Evolutionary conservation across 441 rosid species (phyloP).

Genomic region (Aleurites moluccanus): DNA sequence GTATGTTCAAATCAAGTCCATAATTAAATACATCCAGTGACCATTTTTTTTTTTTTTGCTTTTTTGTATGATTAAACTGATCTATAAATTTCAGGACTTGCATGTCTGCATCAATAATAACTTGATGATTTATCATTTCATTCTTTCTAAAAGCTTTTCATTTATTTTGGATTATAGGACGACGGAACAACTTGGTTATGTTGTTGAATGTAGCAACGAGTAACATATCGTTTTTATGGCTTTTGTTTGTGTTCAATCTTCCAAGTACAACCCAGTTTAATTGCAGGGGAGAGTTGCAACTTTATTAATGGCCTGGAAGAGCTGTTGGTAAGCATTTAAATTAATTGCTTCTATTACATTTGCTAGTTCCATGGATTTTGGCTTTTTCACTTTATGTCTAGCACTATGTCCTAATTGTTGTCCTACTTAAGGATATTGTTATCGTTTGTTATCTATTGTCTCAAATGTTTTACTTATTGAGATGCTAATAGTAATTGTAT

Average conservation of each 20-base stretch:
- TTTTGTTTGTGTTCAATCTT: slow-evolving; percentile 88
- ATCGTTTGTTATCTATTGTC: not conserved
- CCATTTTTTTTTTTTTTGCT: too few species aligned
- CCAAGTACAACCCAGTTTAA: slow-evolving; percentile 78
- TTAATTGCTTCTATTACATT: slow-evolving; percentile 10
- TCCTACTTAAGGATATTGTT: not conserved
- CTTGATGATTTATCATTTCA: not conserved
- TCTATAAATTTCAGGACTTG: too few species aligned
- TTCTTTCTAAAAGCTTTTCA: slow-evolving; percentile 21
- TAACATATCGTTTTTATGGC: slow-evolving; percentile 71
- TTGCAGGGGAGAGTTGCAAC: slow-evolving; percentile 69
- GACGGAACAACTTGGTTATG: slow-evolving; percentile 97
- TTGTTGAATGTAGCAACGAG: slow-evolving; percentile 79
- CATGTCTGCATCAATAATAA: too few species aligned
- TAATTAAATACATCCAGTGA: too few species aligned
- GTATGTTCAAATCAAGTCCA: too few species aligned
- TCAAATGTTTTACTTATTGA: not conserved
- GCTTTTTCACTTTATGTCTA: not conserved
- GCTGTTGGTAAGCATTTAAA: slow-evolving; percentile 54
- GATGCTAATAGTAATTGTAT: too few species aligned
- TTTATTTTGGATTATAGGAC: slow-evolving; percentile 55
- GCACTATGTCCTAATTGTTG: not conserved
- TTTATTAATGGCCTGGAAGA: slow-evolving; percentile 68
- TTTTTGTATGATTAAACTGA: too few species aligned
- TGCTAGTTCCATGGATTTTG: not conserved